These are phyloP conservation scores for Physaria fendleri DNA, from an alignment of 345 rosid species.

Conservation along the genomic window DNA sequence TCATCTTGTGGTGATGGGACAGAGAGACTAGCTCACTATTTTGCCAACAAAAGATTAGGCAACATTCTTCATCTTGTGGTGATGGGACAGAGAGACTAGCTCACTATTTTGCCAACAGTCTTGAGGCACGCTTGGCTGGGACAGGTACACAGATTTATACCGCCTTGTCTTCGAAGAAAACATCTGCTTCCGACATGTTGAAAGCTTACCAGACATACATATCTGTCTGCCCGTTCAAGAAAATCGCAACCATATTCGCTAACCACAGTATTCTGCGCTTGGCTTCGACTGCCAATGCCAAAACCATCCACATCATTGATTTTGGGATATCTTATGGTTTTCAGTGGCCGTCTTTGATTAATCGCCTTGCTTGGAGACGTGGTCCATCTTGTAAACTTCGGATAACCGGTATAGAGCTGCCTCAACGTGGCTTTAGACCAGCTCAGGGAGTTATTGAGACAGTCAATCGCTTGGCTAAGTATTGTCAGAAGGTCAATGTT, in stretches of 20 bases:
- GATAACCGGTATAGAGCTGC: too few relatives aligned
- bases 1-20: conserved; percentile 61
- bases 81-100: conserved; percentile 74
- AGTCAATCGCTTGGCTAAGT: conserved; percentile 60
- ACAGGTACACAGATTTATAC: conserved; percentile 47
- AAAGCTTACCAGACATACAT: conserved; percentile 54
- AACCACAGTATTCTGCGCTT: conserved; percentile 41
- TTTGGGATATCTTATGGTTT: conserved; percentile 79
- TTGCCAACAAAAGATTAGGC: too few relatives aligned
- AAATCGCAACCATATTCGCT: conserved; percentile 49
- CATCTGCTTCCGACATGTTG: conserved; percentile 51
- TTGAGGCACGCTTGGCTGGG: conserved; percentile 71
- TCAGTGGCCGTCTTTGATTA: conserved; percentile 75
- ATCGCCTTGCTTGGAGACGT: conserved; percentile 40
- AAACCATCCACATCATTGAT: conserved; percentile 68
- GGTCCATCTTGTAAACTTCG: conserved; percentile 69
- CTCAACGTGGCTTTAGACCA: too few relatives aligned
- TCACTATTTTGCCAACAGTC: conserved; percentile 68
- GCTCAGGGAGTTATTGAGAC: conserved; percentile 56
- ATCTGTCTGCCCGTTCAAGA: conserved; percentile 56
- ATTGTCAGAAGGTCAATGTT: conserved; percentile 50
- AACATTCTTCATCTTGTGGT: conserved; percentile 63
- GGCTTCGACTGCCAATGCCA: conserved; percentile 32
- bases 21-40: conserved; percentile 74
- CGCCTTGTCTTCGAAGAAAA: conserved; percentile 37